phyloP scores from a whole-genome alignment of 805 yeast genomes.

The Candida stauntonica region DNA sequence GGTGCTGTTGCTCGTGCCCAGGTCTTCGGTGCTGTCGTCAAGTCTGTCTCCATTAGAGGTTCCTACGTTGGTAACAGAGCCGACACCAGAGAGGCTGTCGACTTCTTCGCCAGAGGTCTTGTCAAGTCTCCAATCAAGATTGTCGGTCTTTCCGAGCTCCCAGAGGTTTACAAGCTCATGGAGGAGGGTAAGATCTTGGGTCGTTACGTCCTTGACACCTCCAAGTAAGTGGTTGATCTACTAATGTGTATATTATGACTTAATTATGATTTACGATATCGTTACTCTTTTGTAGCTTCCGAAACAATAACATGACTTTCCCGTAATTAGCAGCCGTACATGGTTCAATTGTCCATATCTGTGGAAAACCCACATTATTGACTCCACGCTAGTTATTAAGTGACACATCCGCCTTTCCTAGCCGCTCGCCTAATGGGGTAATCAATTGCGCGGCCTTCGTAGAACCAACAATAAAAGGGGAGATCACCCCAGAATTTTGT shows the following conservation, averaged over 20 bases:
- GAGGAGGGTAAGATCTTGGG: constrained; percentile 57
- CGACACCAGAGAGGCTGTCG: constrained; percentile 58
- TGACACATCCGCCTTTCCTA: background rate
- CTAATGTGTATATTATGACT: constrained; percentile 1
- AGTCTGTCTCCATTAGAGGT: constrained; percentile 41
- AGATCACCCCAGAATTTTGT: too few relatives aligned
- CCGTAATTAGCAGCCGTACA: too few relatives aligned
- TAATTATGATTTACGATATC: background rate
- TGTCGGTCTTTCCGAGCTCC: constrained; percentile 51
- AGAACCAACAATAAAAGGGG: too few relatives aligned
- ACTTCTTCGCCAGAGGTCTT: constrained; percentile 62
- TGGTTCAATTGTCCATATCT: background rate
- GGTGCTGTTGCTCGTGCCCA: constrained; percentile 42
- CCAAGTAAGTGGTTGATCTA: constrained; percentile 48
- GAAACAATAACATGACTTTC: too few relatives aligned
- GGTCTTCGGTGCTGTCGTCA: constrained; percentile 47
- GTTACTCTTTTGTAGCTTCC: background rate
- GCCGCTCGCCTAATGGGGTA: constrained; percentile 5
- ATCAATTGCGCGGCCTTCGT: constrained; percentile 1
- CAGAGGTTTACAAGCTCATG: constrained; percentile 50
- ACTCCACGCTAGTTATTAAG: too few relatives aligned
- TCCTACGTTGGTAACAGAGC: constrained; percentile 29
- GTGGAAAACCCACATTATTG: too few relatives aligned
- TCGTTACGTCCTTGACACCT: constrained; percentile 78
- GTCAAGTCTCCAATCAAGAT: constrained; percentile 58